Base-by-base conservation (phyloP, 2,329 filamentous ascomycete genomes). In the Pyrenophora teres region DNA sequence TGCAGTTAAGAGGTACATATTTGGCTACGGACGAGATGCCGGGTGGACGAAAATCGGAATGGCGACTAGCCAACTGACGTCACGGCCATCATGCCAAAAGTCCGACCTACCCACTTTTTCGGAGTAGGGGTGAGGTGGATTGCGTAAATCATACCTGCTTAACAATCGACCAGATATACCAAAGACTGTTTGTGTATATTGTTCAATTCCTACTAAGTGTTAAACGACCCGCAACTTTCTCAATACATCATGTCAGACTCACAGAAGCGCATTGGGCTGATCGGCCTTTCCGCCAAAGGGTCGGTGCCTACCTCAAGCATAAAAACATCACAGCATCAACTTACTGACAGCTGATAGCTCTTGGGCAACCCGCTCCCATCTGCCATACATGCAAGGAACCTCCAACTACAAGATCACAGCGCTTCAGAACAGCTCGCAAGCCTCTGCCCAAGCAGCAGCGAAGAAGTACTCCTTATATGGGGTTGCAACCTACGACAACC, bases 341-440 rank as follows among this genome's bases (percentile, higher is more conserved):
- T 25, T 21, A 31, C 50, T 59, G 13, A 63, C 35, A 35, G 8
- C 6, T 18, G 10, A 3, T 38, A 67, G 68, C 21, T 70, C 67
- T 13, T 79, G 77, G 75, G 73, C 69, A 16, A 59, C 62, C 4
- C 36, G 36, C 7, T 67, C 76, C 4, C 77, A 80, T 50, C 62
- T 79, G 1, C 73, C 69, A 1, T 71, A 72, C 23, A 49, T 76
- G 2, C 59, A 57, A 9, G 62, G 63, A 2, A 68, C 68, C 1
- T 44, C 69, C 3, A 65, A 73, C 5, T 82, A 81, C 63, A 67
- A 76, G 25, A 76, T 83, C 51, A 74, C 76, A n/a, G 80, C 80
- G 6, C 69, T 83, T 1, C 76, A 77, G 57, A 83, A 83, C 65
- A 78, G 76, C 15, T 76, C 70, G 9, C 65, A 75, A 32, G 70